Conservation (phyloP, 2,329 filamentous ascomycete genomes). For the Clonostachys chloroleuca region DNA sequence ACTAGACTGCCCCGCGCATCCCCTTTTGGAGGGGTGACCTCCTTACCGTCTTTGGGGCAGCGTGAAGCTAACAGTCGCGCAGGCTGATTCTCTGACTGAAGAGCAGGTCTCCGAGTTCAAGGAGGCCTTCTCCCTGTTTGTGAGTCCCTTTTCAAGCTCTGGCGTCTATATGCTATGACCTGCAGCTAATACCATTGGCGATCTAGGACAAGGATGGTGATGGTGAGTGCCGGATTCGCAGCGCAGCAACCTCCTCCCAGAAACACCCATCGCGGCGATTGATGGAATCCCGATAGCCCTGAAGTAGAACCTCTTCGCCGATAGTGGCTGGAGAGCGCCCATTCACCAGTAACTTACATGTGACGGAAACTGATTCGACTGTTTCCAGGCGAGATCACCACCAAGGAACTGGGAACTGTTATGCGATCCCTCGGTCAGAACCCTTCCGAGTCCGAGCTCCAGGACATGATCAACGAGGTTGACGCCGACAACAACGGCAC, state of each 20-base stretch:
- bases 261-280: too few relatives aligned
- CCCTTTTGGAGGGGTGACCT: neutral
- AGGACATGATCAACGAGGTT: constrained; percentile 94
- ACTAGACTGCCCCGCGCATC: neutral
- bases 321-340: constrained; percentile 5
- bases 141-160: constrained; percentile 51
- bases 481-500: constrained; percentile 91
- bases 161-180: neutral
- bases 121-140: constrained; percentile 99
- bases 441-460: constrained; percentile 82
- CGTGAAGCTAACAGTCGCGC: constrained; percentile 13
- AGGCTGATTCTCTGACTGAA: constrained; percentile 98
- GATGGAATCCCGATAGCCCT: too few relatives aligned
- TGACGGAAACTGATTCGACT: too few relatives aligned
- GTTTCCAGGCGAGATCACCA: constrained; percentile 76
- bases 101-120: constrained; percentile 99
- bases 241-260: too few relatives aligned
- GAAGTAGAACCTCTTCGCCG: too few relatives aligned
- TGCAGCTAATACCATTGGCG: neutral
- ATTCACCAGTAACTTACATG: constrained; percentile 1
- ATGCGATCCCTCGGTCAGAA: constrained; percentile 90
- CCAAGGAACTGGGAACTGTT: constrained; percentile 84
- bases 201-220: constrained; percentile 78
- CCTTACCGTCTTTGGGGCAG: constrained; percentile 8
- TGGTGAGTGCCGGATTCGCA: constrained; percentile 55